A percentile compares a stretch with the other conserved stretches of the same genome.
Conservation (phyloP, 169 alveolate species). For the Eimeria praecox region DNA sequence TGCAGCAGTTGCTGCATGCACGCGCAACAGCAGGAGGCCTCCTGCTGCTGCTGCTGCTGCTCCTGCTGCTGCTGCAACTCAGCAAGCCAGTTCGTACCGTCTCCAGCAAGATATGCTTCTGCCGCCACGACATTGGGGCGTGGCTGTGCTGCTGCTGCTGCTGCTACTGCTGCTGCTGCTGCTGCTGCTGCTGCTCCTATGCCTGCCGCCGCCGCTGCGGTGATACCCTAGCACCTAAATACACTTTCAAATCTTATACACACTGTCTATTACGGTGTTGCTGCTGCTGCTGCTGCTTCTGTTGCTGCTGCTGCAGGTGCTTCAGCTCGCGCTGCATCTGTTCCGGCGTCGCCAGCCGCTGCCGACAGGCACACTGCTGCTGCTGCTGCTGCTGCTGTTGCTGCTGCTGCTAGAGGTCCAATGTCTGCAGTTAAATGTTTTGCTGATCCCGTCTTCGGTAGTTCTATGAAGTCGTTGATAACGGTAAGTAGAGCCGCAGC, state of each 20-base stretch:
- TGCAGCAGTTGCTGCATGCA: no score
- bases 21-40: no score
- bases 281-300: constrained; percentile 18
- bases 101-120: constrained; percentile 33
- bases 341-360: background rate
- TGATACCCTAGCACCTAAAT: background rate
- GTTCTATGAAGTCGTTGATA: background rate
- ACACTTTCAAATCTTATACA: background rate
- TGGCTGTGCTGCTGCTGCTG: constrained; percentile 31
- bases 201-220: constrained; percentile 34
- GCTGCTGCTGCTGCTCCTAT: constrained; percentile 34
- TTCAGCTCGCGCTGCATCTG: background rate
- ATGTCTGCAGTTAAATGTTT: background rate
- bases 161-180: constrained; percentile 18
- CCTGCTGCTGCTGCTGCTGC: constrained; percentile 27
- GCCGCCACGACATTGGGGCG: constrained; percentile 64
- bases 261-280: background rate
- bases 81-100: constrained; percentile 43
- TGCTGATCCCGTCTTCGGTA: background rate
- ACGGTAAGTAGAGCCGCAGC: background rate
- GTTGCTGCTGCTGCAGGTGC: constrained; percentile 11
- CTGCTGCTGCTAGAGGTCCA: background rate
- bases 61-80: constrained; percentile 22
- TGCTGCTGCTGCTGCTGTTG: constrained; percentile 34
- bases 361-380: background rate